A percentile compares a stretch with the other conserved stretches of the same genome.
Evolutionary conservation across 169 alveolate species (phyloP).

Genomic region (Plasmodium chabaudi): DNA sequence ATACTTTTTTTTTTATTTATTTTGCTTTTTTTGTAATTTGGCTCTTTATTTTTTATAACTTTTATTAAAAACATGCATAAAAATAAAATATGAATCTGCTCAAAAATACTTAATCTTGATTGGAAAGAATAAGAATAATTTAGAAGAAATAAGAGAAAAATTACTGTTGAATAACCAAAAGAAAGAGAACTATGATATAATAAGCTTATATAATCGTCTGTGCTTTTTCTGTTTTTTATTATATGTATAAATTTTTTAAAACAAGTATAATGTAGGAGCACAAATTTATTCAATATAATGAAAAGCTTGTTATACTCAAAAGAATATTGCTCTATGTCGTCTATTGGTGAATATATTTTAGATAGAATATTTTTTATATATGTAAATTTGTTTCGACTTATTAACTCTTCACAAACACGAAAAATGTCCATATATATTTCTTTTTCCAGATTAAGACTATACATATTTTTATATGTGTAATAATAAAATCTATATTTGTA

Average conservation of each 20-base stretch:
- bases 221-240: constrained; percentile 22
- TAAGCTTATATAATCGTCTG: constrained; percentile 23
- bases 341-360: constrained; percentile 17
- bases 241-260: constrained; percentile 38
- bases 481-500: constrained; percentile 35
- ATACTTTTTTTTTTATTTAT: neutral
- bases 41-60: constrained; percentile 9
- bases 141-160: constrained; percentile 49
- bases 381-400: constrained; percentile 37
- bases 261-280: constrained; percentile 37
- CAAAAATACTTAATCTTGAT: constrained; percentile 29
- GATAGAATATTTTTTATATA: constrained; percentile 22
- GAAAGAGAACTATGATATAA: constrained; percentile 23
- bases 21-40: neutral
- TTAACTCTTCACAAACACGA: constrained; percentile 41
- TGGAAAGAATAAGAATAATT: constrained; percentile 46
- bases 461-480: constrained; percentile 17
- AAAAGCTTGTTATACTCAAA: constrained; percentile 11
- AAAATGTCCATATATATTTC: constrained; percentile 20
- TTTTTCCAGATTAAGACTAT: constrained; percentile 3
- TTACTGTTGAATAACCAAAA: constrained; percentile 26
- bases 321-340: constrained; percentile 11
- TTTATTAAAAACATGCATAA: constrained; percentile 31
- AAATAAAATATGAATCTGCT: constrained; percentile 23
- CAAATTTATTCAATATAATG: constrained; percentile 12